Evolutionary conservation across 2,329 filamentous ascomycete species (phyloP), one percentile per base, ranked within the genome.

Genomic region (Arthrobotrys iridis): DNA sequence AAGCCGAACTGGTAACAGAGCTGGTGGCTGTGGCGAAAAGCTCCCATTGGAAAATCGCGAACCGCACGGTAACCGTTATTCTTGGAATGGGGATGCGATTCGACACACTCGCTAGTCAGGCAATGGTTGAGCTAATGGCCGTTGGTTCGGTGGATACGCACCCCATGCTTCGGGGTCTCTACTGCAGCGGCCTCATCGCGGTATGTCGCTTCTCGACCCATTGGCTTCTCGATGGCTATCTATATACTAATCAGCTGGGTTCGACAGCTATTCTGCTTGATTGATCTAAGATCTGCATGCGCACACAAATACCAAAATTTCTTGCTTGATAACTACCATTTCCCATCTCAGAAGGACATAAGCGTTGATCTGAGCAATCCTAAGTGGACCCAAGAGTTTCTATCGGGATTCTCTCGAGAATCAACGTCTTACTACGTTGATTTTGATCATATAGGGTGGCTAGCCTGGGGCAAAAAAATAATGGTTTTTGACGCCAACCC

Each of bases 1-100:
- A 99, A 83, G 85, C 89, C 0, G 87, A 88, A 2, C 84, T 99
- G 24, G 92, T 93, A 0, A 84, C 92, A 64, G 93, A 98, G 81
- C 85, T 99, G 30, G 90, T 93, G 2, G 88, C 91, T 72, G 84
- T 90, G 73, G 91, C 93, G 1, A 89, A 88, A 79, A 88, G 88
- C 2, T 92, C 93, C 0, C 96, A 99, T 81, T 99, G 95, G 95
- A 98, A 97, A 84, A 93, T 97, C 79, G 94, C 94, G 4, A 93
- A 89, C 58, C 87, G 94, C 26, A 96, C 93, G 67, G 91, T 92
- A 7, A 91, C 96, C 35, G 95, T 99, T 81, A 92, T 96, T 3
- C 89, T 94, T 67, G 96, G 95, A 74, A 86, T 97, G 77, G 94
- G 93, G 68, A 88, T 97, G 77, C 90, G 95, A n/a, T 97, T 98